These are phyloP conservation scores for Mycena galericulata DNA, from an alignment of 768 basidiomycete species.

Conservation along the genomic window DNA sequence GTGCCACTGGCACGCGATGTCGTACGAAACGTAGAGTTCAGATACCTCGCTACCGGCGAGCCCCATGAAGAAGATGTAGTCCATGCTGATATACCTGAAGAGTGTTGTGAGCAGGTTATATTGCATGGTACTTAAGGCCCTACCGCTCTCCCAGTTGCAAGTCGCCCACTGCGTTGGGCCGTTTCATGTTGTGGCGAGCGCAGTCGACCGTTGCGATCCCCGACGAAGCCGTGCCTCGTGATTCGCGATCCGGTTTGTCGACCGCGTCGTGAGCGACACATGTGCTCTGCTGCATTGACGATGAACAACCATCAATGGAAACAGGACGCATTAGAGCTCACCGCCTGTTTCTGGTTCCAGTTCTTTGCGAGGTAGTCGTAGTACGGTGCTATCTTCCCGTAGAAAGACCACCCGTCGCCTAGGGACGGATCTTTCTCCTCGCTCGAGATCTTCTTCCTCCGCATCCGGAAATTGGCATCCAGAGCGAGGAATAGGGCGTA, in stretches of 20 bases:
- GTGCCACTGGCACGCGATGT: too few species aligned
- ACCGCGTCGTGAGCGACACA: conserved; percentile 36
- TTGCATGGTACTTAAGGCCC: too few species aligned
- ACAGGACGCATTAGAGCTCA: neutral
- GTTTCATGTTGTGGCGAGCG: too few species aligned
- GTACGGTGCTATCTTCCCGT: conserved; percentile 8
- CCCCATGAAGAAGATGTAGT: conserved; percentile 40
- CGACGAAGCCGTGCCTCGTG: too few species aligned
- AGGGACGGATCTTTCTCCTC: conserved; percentile 33
- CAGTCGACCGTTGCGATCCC: too few species aligned
- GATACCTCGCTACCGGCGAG: conserved; percentile 22
- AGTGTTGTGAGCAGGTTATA: too few species aligned
- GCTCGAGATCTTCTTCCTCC: too few species aligned
- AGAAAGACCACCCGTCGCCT: conserved; percentile 31
- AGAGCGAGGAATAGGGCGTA: conserved; percentile 32
- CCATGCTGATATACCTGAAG: too few species aligned
- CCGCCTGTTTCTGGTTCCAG: conserved; percentile 2
- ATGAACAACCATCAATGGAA: neutral
- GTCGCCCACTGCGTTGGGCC: too few species aligned
- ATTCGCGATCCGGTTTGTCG: too few species aligned
- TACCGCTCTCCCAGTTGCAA: too few species aligned
- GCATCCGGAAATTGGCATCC: conserved; percentile 43
- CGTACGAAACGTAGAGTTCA: conserved; percentile 40
- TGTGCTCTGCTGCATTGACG: neutral
- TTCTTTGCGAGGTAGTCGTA: conserved; percentile 11